Percentiles rank a stretch among this genome's conserved stretches.
phyloP scores from a whole-genome alignment of 192 early-diverging fungal species.

The Chytriomyces sp. region DNA sequence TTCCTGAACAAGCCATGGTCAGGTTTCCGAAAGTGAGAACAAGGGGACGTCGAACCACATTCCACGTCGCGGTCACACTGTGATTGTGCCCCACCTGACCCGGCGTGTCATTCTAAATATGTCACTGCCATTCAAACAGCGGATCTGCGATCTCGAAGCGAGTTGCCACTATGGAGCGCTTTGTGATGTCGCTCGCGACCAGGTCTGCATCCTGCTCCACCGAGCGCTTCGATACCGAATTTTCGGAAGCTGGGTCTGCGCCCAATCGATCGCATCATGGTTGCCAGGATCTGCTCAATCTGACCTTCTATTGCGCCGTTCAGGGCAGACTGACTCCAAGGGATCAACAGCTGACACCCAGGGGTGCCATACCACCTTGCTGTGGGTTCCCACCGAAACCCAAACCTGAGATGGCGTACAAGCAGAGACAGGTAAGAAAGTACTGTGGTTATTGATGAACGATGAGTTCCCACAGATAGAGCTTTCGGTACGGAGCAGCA shows the following conservation, averaged over 20 bases:
- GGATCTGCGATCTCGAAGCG: constrained; percentile 46
- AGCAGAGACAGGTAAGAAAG: too few relatives aligned
- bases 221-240: constrained; percentile 36
- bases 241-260: constrained; percentile 41
- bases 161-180: constrained; percentile 20
- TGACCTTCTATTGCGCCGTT: neutral
- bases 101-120: constrained; percentile 49
- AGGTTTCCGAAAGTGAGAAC: neutral
- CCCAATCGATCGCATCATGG: constrained; percentile 31
- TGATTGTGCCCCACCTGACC: constrained; percentile 73
- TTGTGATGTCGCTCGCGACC: neutral
- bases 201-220: neutral
- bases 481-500: too few relatives aligned
- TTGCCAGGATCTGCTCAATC: neutral
- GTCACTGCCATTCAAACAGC: constrained; percentile 22
- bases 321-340: neutral
- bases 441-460: too few relatives aligned
- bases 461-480: too few relatives aligned
- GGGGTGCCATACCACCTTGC: too few relatives aligned
- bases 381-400: too few relatives aligned
- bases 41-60: constrained; percentile 43
- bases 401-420: too few relatives aligned
- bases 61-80: constrained; percentile 92
- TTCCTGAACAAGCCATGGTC: constrained; percentile 44
- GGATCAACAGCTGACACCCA: too few relatives aligned